A percentile compares a stretch with the other conserved stretches of the same genome.
Evolutionary conservation across 768 basidiomycete species (phyloP).

Genomic region (Boletus rubropictus): DNA sequence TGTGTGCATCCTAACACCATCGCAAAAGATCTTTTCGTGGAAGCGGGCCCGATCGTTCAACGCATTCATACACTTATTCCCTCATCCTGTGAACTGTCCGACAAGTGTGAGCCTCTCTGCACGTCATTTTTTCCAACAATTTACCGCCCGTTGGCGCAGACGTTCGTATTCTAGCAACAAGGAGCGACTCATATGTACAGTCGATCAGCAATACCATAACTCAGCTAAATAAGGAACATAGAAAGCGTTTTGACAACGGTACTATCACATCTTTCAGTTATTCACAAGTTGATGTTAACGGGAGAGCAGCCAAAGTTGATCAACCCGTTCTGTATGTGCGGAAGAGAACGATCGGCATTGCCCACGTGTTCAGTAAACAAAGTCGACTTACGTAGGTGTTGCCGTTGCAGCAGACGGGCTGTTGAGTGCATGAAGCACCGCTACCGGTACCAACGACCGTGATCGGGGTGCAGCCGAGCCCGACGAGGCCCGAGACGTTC

Average conservation of each 20-base stretch:
- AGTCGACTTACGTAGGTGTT: slow-evolving; percentile 8
- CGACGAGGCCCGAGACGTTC: background rate
- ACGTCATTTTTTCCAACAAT: too few species aligned
- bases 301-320: slow-evolving; percentile 16
- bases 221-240: background rate
- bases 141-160: too few species aligned
- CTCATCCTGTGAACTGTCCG: too few species aligned
- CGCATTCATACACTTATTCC: too few species aligned
- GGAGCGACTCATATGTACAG: too few species aligned
- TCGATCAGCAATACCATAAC: background rate
- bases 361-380: too few species aligned
- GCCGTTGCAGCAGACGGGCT: slow-evolving; percentile 18
- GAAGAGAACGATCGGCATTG: background rate
- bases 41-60: too few species aligned
- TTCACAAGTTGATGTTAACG: slow-evolving; percentile 5
- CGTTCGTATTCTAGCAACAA: too few species aligned
- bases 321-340: background rate
- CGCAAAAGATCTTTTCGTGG: too few species aligned
- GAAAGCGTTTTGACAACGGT: background rate
- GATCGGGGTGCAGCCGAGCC: slow-evolving; percentile 4
- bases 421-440: slow-evolving; percentile 4
- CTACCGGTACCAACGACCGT: background rate
- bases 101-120: too few species aligned
- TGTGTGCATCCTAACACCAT: too few species aligned
- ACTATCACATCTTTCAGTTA: background rate